Evolutionary conservation across 2,329 filamentous ascomycete genomes (phyloP), one percentile per base, ranked within the genome.

Genomic region (Nectriaceae sp.): DNA sequence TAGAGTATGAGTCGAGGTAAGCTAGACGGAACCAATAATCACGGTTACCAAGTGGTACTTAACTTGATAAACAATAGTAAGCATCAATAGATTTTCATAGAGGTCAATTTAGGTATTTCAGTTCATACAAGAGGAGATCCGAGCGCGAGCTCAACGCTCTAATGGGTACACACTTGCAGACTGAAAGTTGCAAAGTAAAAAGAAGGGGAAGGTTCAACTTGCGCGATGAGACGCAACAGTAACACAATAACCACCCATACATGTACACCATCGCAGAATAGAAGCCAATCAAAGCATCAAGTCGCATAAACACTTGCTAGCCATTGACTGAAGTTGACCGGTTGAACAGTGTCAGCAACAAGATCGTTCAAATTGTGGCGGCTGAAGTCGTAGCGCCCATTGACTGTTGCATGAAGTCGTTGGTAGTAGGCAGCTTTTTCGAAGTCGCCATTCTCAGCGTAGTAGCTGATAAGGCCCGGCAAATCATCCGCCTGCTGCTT

Each of bases 311-410:
- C 19, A 10, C 37, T 21, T 11, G 4, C 5, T 21, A 87, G 62
- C 83, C 83, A 87, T 37, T 75, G 67, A 48, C 71, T 69, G 57
- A 87, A 83, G 2, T 61, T 68, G 47, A 75, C 68, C 0, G 82
- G 78, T 39, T 71, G 71, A 11, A 84, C 49, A 53, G 55, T 67
- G 13, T 57, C 62, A 21, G 66, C 60, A 37, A 80, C 61, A 3
- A 73, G 59, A 3, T 74, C 70, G 63, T 88, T 88, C 45, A 90
- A 69, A 52, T 83, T 86, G 2, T 82, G 69, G 11, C 77, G 70
- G 3, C 72, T 70, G 57, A 88, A 87, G 53, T 85, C 81, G 61
- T 88, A 90, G 10, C 83, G 78, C 2, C 85, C 83, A 53, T 87
- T 80, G 16, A 82, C 82, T 0, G 87, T 90, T 24, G 84, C 85